Evolutionary conservation across 768 basidiomycete genomes (phyloP).

Genomic region (Phaffia tasmanica): DNA sequence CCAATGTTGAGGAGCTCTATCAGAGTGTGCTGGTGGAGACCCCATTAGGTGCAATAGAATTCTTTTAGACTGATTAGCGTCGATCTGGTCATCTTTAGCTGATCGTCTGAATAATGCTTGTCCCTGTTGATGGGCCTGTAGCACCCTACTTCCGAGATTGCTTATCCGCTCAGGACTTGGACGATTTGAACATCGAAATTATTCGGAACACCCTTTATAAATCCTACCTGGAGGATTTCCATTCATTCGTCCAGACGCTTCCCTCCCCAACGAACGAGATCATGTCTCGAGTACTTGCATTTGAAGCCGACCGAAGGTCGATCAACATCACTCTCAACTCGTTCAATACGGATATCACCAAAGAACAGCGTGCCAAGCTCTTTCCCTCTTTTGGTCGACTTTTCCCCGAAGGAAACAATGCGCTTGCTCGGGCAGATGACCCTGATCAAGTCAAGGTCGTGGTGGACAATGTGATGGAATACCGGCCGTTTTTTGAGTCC

Average conservation of each 20-base stretch:
- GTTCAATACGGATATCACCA: constrained; percentile 84
- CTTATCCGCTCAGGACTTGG: constrained; percentile 85
- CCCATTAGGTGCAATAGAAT: constrained; percentile 58
- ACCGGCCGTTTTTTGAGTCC: constrained; percentile 75
- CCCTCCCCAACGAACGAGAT: constrained; percentile 78
- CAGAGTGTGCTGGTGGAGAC: constrained; percentile 96
- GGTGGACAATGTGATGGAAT: constrained; percentile 80
- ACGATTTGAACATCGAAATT: constrained; percentile 98
- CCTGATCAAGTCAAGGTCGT: constrained; percentile 80
- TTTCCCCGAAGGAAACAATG: constrained; percentile 91
- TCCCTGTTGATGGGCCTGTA: constrained; percentile 28
- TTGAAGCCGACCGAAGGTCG: constrained; percentile 92
- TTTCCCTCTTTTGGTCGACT: constrained; percentile 89
- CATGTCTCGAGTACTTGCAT: constrained; percentile 82
- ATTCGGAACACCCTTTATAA: constrained; percentile 99
- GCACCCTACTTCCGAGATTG: constrained; percentile 97
- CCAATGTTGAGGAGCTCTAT: constrained; percentile 95
- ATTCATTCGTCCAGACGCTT: constrained; percentile 64
- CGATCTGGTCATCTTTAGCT: not conserved
- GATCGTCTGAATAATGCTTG: not conserved
- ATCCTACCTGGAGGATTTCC: constrained; percentile 95
- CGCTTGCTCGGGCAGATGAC: constrained; percentile 85
- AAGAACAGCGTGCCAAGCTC: constrained; percentile 85
- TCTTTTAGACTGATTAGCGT: not conserved
- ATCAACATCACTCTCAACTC: constrained; percentile 99